These are phyloP conservation scores for Vitis rupestris DNA, from an alignment of 164 flowering plant species.

Conservation along the genomic window DNA sequence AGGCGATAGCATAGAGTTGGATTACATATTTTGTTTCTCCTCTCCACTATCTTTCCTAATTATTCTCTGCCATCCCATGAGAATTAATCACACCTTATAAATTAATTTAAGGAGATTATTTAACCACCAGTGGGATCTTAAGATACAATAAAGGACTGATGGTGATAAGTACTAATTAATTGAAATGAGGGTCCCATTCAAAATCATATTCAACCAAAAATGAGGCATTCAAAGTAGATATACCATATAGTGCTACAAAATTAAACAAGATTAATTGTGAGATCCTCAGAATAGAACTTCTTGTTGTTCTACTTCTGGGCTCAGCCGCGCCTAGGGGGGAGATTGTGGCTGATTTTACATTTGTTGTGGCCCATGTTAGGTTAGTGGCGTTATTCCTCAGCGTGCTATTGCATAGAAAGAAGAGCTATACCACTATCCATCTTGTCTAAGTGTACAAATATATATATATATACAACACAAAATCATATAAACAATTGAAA, in stretches of 20 bases:
- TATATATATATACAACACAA: background rate
- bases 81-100: background rate
- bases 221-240: background rate
- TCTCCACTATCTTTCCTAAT: background rate
- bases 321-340: background rate
- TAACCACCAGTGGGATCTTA: background rate
- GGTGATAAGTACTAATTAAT: background rate
- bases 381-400: slow-evolving; percentile 35
- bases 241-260: background rate
- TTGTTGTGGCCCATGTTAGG: slow-evolving; percentile 18
- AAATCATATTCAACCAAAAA: background rate
- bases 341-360: background rate
- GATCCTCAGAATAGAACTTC: no score
- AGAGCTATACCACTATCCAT: slow-evolving; percentile 32
- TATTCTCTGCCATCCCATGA: background rate
- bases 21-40: background rate
- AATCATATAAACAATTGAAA: background rate
- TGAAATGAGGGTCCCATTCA: background rate
- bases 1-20: background rate
- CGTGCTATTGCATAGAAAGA: slow-evolving; percentile 60
- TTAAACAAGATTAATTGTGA: background rate
- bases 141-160: background rate
- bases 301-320: background rate
- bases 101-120: background rate
- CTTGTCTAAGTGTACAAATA: slow-evolving; percentile 1